A percentile compares a stretch with the other conserved stretches of the same genome.
These are phyloP conservation scores for Arctium minus DNA, from an alignment of 129 eudicot genomes.

Conservation along the genomic window DNA sequence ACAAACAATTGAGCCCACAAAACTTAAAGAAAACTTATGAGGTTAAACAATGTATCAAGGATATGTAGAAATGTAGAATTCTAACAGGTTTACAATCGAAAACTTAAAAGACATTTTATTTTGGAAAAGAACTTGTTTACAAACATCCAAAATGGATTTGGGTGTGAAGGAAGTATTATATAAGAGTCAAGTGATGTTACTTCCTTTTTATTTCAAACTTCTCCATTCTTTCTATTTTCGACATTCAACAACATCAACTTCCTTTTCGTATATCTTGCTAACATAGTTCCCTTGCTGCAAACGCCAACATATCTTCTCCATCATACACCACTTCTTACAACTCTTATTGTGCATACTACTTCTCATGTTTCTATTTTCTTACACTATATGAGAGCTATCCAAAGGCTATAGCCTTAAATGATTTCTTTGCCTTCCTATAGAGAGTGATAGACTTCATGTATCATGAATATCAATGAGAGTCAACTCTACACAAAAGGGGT, in stretches of 20 bases:
- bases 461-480: no score
- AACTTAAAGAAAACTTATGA: neutral
- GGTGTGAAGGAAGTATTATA: conserved; percentile 2
- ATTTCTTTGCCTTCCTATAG: no score
- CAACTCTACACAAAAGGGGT: no score
- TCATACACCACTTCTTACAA: neutral
- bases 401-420: neutral
- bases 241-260: neutral
- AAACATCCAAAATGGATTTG: neutral
- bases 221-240: neutral
- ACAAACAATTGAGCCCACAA: neutral
- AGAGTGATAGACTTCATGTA: no score
- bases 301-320: neutral
- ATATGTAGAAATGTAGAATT: neutral
- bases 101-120: neutral
- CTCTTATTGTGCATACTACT: neutral
- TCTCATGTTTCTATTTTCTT: neutral
- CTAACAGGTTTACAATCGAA: neutral
- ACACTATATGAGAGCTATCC: neutral
- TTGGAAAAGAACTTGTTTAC: neutral
- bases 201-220: neutral
- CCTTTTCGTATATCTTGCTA: neutral
- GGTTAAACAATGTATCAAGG: neutral
- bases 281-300: neutral
- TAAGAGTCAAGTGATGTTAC: neutral